These are phyloP conservation scores for Venturia aucupariae DNA, from an alignment of 2,329 filamentous ascomycete species.

Conservation along the genomic window DNA sequence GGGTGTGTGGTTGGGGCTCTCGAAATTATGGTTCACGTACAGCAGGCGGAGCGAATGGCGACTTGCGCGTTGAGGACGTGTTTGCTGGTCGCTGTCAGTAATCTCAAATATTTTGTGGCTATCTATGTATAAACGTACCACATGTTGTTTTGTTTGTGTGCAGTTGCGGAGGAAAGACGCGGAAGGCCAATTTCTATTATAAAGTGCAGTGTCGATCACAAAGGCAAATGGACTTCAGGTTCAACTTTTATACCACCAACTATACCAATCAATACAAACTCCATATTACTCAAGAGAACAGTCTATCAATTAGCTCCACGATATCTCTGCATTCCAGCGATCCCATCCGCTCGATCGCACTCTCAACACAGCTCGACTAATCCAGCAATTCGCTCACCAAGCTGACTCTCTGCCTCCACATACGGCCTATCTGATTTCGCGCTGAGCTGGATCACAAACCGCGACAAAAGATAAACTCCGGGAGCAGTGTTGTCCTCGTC, in stretches of 20 bases:
- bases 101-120: no score
- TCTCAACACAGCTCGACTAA: background rate
- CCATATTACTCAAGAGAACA: background rate
- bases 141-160: background rate
- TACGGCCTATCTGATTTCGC: background rate
- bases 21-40: constrained; percentile 42
- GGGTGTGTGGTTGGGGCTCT: constrained; percentile 2
- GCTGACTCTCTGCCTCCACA: background rate
- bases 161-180: background rate
- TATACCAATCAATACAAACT: background rate
- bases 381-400: background rate
- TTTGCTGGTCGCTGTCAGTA: constrained; percentile 54
- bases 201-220: background rate
- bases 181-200: background rate
- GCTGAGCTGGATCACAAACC: background rate
- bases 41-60: constrained; percentile 89
- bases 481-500: background rate
- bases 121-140: background rate
- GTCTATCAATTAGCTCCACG: background rate
- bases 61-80: constrained; percentile 98
- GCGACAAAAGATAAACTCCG: no score
- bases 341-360: background rate
- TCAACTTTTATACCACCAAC: background rate
- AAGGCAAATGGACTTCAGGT: background rate
- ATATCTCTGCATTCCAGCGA: background rate